Base-by-base conservation (phyloP, 179 eudicot genomes). In the Heliamphora pulchella region DNA sequence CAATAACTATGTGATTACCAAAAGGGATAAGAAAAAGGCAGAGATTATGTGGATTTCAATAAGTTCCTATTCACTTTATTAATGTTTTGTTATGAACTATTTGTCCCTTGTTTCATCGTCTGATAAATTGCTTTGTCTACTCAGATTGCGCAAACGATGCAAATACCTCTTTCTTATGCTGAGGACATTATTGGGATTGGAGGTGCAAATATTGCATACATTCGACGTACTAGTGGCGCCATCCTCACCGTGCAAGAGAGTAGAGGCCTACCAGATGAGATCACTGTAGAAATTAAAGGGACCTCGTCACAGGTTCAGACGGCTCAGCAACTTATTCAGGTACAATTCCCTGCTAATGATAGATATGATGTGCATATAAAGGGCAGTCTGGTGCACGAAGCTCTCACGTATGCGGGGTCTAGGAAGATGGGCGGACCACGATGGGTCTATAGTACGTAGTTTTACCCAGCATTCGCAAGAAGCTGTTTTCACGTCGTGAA, bases 131-230 rank as follows among this genome's bases (percentile, higher is more conserved):
- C 77, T 80, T 67, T 8, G 15, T 79, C 59, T 44, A 58, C 74
- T 83, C 78, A 93, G 97, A 69, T 93, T n/a, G 87, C 90, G 63
- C 96, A 93, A 83, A 89, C 93, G n/a, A 94, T 94, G 96, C 98
- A 94, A 90, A 89, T 94, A 62, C 98, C 97, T 8, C 88, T 94
- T 58, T 58, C 88, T 18, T 92, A 92, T 82, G 97, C 97, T 17
- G 98, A 94, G 83, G 96, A 91, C 85, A 91, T 94, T 13, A 92
- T 94, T 85, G 97, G 97, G 53, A 77, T 88, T 68, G 88, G 89
- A 80, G 98, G 98, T 80, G 86, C 91, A 77, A 94, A 89, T 80
- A 94, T 94, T 71, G 94, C 92, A 18, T 89, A 87, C 77, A 92
- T 92, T 61, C 91, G 94, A 1, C 91, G 91, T 64, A 82, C 83